Evolutionary conservation across 73 alveolate species (phyloP).

Genomic region (Paramecium primaurelia): DNA sequence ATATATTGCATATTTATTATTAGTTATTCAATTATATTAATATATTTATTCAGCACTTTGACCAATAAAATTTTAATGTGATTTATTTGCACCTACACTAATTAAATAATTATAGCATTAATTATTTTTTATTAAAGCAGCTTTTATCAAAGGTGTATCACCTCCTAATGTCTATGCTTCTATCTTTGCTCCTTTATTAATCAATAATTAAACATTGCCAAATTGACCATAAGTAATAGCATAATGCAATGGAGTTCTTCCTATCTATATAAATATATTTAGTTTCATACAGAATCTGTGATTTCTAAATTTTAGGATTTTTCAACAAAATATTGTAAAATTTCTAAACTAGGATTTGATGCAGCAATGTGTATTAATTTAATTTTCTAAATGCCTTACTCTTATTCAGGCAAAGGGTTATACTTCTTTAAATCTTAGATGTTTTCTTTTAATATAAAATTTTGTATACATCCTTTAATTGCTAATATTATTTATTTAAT

Average conservation of each 20-base stretch:
- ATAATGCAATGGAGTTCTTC: neutral
- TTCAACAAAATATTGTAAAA: neutral
- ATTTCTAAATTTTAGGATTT: neutral
- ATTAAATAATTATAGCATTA: neutral
- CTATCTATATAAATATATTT: neutral
- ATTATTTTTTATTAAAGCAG: neutral
- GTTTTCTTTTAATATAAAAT: neutral
- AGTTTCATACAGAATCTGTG: neutral
- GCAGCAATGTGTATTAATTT: neutral
- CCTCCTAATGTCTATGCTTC: neutral
- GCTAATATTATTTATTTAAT: neutral
- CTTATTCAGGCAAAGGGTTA: neutral
- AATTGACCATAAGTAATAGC: neutral
- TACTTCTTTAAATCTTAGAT: neutral
- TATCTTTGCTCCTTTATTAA: neutral
- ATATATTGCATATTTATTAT: neutral
- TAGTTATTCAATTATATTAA: neutral
- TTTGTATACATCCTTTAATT: neutral
- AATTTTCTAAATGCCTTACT: neutral
- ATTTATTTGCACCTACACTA: neutral
- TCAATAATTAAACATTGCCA: neutral
- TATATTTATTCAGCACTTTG: conserved; percentile 2
- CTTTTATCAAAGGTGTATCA: neutral
- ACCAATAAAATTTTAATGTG: neutral
- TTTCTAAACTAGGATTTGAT: neutral